Evolutionary conservation across 2,329 filamentous ascomycete species (phyloP).

Genomic region (Aspergillus oerlinghausenensis): DNA sequence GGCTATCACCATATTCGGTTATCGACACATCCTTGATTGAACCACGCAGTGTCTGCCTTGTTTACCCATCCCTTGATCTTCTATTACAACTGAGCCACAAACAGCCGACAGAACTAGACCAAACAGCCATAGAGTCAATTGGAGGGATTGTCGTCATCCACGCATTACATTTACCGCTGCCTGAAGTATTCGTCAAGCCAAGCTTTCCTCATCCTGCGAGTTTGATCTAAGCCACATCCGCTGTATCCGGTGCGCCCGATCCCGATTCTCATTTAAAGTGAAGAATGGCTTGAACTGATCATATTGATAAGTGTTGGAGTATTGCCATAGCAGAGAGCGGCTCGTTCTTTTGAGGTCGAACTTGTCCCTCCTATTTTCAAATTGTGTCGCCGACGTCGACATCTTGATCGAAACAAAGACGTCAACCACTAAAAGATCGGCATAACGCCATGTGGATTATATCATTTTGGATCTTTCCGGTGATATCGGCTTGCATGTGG

Average conservation of each 20-base stretch:
- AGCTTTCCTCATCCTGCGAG: not conserved
- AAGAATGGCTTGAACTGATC: not conserved
- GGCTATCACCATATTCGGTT: not conserved
- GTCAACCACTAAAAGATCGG: not conserved
- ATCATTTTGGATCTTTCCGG: conserved; percentile 52
- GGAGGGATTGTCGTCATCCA: not conserved
- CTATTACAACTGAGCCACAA: not conserved
- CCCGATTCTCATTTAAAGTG: conserved; percentile 6
- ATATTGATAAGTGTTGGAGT: not conserved
- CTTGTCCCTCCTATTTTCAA: not conserved
- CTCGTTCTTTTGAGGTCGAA: not conserved
- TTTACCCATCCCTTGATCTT: not conserved
- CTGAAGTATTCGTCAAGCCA: not conserved
- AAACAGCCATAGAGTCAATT: not conserved
- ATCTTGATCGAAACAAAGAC: not conserved
- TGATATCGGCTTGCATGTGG: conserved; percentile 56
- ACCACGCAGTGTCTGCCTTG: not conserved
- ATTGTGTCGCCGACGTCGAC: not conserved
- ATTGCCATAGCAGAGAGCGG: not conserved
- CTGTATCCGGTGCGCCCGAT: conserved; percentile 3
- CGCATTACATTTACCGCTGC: not conserved
- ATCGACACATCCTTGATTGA: not conserved
- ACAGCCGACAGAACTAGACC: not conserved
- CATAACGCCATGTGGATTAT: conserved; percentile 38
- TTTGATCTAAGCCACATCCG: conserved; percentile 9